phyloP scores from a whole-genome alignment of 2,329 filamentous ascomycete genomes.

The Botrytis aclada region DNA sequence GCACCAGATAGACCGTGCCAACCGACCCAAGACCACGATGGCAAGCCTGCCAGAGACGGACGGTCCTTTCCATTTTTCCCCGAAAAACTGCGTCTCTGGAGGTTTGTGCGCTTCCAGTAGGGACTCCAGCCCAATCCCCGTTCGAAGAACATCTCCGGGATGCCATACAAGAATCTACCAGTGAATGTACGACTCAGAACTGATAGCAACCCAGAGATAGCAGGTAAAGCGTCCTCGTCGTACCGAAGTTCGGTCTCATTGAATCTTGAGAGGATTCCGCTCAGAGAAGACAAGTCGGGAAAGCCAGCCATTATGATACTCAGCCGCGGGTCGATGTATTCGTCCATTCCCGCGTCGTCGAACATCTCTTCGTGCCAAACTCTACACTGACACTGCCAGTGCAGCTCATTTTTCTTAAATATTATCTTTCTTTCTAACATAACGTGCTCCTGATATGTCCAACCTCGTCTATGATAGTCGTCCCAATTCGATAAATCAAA shows the following conservation, averaged over 20 bases:
- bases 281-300: background rate
- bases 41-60: background rate
- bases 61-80: background rate
- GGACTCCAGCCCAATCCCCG: background rate
- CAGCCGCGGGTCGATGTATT: background rate
- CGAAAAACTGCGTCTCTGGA: background rate
- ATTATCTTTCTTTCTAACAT: background rate
- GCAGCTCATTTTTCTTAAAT: background rate
- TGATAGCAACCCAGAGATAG: background rate
- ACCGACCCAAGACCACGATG: background rate
- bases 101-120: rapidly evolving
- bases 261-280: background rate
- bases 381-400: background rate
- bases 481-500: background rate
- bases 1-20: rapidly evolving
- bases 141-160: background rate
- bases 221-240: background rate
- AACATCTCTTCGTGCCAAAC: background rate
- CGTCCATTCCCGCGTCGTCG: no score
- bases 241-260: background rate
- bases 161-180: background rate
- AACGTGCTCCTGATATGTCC: background rate
- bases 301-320: background rate
- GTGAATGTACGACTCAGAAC: background rate
- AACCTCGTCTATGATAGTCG: background rate